These are phyloP conservation scores for Breviolum minutum DNA, from an alignment of 73 alveolate genomes.

Conservation along the genomic window DNA sequence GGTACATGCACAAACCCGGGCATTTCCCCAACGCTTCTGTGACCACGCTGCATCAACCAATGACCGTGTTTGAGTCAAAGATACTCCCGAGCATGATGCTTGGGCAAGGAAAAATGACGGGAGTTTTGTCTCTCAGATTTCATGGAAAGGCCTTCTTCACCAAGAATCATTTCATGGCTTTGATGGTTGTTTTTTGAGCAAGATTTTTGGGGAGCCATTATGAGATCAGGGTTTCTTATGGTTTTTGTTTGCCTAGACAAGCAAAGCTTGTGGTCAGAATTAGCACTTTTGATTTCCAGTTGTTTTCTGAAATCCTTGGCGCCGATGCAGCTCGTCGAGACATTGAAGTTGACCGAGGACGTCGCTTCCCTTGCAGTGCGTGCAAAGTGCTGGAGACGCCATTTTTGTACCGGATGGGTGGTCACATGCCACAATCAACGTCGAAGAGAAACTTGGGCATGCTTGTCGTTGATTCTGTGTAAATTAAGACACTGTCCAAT, in stretches of 20 bases:
- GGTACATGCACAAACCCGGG: conserved; percentile 82
- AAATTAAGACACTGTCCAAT: neutral
- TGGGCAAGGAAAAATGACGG: neutral
- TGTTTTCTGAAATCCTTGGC: neutral
- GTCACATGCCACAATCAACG: conserved; percentile 94
- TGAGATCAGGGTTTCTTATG: neutral
- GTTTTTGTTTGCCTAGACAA: no score
- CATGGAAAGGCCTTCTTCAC: neutral
- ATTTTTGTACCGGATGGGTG: conserved; percentile 85
- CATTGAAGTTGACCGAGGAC: neutral
- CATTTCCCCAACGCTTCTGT: conserved; percentile 62
- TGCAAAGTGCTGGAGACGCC: conserved; percentile 85
- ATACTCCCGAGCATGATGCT: neutral
- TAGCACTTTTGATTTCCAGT: neutral
- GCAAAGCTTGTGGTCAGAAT: no score
- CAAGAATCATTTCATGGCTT: neutral
- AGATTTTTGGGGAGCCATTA: neutral
- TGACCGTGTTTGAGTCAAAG: conserved; percentile 38
- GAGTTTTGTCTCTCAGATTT: neutral
- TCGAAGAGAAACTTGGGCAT: conserved; percentile 41
- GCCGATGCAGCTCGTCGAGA: neutral
- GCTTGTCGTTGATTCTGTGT: neutral
- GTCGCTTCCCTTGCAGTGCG: conserved; percentile 25
- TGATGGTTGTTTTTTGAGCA: neutral
- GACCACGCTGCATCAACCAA: conserved; percentile 44